Percentiles rank a stretch among this genome's conserved stretches.
Evolutionary conservation across 139 green algal species (phyloP).

Genomic region (Volvox reticuliferus): DNA sequence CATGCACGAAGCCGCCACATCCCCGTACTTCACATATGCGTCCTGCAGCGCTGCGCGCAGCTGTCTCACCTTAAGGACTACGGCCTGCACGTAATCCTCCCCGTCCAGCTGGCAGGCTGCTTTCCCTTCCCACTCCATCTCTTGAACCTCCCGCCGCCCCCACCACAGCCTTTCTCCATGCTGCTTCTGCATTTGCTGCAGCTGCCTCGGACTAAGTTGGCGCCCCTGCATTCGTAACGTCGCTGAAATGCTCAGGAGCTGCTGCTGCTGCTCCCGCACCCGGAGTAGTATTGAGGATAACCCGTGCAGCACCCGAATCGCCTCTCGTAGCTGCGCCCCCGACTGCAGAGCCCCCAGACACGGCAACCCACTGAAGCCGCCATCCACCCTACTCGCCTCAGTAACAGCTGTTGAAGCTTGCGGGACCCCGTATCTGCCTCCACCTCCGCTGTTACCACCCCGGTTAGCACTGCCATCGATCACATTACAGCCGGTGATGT

Average conservation of each 20-base stretch:
- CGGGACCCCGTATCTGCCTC: too few species aligned
- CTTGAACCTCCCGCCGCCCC: not conserved
- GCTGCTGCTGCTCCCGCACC: not conserved
- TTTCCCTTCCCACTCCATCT: not conserved
- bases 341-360: not conserved
- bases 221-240: not conserved
- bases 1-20: not conserved
- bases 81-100: not conserved
- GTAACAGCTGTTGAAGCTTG: too few species aligned
- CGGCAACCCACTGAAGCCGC: too few species aligned
- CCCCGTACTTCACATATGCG: not conserved
- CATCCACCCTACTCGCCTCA: too few species aligned
- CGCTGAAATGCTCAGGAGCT: not conserved
- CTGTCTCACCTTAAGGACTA: not conserved
- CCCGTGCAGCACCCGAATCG: constrained; percentile 8
- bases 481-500: not conserved
- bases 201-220: not conserved
- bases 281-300: not conserved
- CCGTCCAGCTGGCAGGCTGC: not conserved
- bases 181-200: not conserved
- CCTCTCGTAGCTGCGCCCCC: not conserved
- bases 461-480: not conserved
- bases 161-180: not conserved
- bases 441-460: not conserved
- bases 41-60: not conserved